phyloP scores from a whole-genome alignment of 179 eudicot genomes.

The Patellifolia procumbens region DNA sequence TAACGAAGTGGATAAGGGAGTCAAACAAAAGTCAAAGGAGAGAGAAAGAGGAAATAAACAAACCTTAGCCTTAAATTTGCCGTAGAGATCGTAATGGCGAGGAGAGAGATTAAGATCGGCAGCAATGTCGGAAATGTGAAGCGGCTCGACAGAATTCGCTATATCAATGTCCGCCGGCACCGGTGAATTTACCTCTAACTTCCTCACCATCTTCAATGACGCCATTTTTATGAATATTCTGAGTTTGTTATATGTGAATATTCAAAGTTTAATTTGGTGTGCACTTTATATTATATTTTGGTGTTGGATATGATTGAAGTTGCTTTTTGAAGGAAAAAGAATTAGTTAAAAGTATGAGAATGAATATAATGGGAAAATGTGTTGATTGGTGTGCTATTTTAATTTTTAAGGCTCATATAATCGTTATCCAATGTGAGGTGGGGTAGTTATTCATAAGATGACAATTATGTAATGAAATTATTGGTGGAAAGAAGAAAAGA shows the following conservation, averaged over 20 bases:
- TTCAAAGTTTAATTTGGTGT: conserved; percentile 11
- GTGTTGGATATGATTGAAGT: neutral
- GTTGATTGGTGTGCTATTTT: too few relatives aligned
- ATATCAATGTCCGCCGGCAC: conserved; percentile 97
- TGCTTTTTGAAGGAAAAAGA: neutral
- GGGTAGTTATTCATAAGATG: too few relatives aligned
- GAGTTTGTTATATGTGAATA: neutral
- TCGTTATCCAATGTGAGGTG: neutral
- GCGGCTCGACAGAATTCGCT: conserved; percentile 78
- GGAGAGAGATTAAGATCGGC: conserved; percentile 61
- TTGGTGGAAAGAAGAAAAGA: too few relatives aligned
- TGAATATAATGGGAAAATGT: neutral
- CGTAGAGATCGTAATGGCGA: conserved; percentile 80
- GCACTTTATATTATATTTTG: neutral
- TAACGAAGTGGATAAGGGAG: neutral
- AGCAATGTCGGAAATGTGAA: conserved; percentile 81
- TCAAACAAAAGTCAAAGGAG: neutral
- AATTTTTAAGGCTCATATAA: too few relatives aligned
- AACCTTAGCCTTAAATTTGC: conserved; percentile 99
- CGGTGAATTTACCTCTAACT: conserved; percentile 64
- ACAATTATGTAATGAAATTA: neutral
- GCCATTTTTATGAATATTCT: conserved; percentile 25
- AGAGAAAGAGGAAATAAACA: neutral
- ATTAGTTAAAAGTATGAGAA: neutral
- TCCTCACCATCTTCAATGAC: conserved; percentile 57